A percentile compares a stretch with the other conserved stretches of the same genome.
Conservation (phyloP, 768 basidiomycete species). For the Phylloporus sp. region DNA sequence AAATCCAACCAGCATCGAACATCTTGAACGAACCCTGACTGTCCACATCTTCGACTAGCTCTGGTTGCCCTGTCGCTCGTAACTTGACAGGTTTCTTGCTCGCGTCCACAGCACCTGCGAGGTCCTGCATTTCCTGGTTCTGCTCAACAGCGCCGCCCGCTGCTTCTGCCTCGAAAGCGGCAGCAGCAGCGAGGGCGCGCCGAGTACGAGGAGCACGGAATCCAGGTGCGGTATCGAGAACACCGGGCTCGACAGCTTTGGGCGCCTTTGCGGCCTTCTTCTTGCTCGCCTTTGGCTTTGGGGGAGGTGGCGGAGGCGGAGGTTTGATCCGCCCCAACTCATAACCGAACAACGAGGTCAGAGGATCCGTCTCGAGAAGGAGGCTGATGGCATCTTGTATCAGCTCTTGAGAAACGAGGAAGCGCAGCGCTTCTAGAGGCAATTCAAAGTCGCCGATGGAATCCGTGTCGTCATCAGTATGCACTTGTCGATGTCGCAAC, state of each 20-base stretch:
- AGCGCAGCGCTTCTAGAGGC: slow-evolving; percentile 48
- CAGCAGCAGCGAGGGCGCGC: slow-evolving; percentile 36
- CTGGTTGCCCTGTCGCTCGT: slow-evolving; percentile 28
- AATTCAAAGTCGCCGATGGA: slow-evolving; percentile 73
- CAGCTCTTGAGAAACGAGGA: slow-evolving; percentile 48
- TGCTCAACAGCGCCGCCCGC: slow-evolving; percentile 15
- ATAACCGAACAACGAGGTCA: slow-evolving; percentile 63
- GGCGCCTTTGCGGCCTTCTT: slow-evolving; percentile 31
- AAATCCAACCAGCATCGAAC: slow-evolving; percentile 87
- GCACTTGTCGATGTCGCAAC: slow-evolving; percentile 14
- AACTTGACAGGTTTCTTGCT: slow-evolving; percentile 27
- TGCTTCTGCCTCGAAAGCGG: slow-evolving; percentile 42
- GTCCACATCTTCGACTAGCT: slow-evolving; percentile 66
- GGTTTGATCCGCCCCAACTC: slow-evolving; percentile 61
- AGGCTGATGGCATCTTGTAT: slow-evolving; percentile 53
- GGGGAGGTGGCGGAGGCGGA: slow-evolving; percentile 52
- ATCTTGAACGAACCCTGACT: slow-evolving; percentile 66
- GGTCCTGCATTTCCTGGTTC: slow-evolving; percentile 1
- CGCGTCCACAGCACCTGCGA: slow-evolving; percentile 9
- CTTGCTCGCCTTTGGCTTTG: slow-evolving; percentile 38
- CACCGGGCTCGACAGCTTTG: slow-evolving; percentile 18
- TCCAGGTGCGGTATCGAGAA: slow-evolving; percentile 39
- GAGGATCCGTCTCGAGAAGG: slow-evolving; percentile 50
- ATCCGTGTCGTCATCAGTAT: slow-evolving; percentile 3
- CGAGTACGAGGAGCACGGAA: slow-evolving; percentile 50